Conservation (phyloP, 129 eudicot genomes). For the Chrysanthemum makinoi region DNA sequence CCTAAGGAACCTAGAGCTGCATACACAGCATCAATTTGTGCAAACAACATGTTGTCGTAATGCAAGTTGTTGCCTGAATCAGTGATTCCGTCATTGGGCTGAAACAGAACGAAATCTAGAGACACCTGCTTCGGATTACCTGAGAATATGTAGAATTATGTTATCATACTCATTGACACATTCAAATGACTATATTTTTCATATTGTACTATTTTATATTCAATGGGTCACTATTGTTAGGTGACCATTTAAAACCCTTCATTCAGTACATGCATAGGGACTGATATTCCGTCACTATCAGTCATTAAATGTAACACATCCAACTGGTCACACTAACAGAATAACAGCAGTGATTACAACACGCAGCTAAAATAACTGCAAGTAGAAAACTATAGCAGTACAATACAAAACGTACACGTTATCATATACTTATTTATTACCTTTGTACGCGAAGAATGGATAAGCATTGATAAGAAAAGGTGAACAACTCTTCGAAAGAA, state of each 20-base stretch:
- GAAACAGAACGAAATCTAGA: constrained; percentile 70
- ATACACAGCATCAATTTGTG: constrained; percentile 80
- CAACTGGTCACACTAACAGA: too few relatives aligned
- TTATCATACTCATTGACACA: too few relatives aligned
- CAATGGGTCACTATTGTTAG: too few relatives aligned
- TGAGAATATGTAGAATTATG: neutral
- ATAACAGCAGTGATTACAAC: too few relatives aligned
- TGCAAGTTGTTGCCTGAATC: constrained; percentile 57
- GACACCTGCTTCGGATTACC: constrained; percentile 52
- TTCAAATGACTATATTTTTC: too few relatives aligned
- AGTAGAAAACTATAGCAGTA: too few relatives aligned
- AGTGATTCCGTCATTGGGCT: constrained; percentile 42
- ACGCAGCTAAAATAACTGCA: too few relatives aligned
- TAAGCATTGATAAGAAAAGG: constrained; percentile 82
- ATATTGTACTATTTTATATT: too few relatives aligned
- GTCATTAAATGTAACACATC: too few relatives aligned
- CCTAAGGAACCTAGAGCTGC: constrained; percentile 57
- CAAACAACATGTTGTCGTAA: constrained; percentile 85
- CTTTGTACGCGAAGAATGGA: constrained; percentile 79
- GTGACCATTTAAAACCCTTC: too few relatives aligned
- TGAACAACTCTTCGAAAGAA: constrained; percentile 54
- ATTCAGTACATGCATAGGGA: too few relatives aligned
- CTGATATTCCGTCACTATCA: too few relatives aligned
- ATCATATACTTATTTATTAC: neutral
- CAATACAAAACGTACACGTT: neutral